Percentiles rank a stretch among this genome's conserved stretches.
Conservation (phyloP, 2,329 filamentous ascomycete species). For the Hymenoscyphus salicellus region DNA sequence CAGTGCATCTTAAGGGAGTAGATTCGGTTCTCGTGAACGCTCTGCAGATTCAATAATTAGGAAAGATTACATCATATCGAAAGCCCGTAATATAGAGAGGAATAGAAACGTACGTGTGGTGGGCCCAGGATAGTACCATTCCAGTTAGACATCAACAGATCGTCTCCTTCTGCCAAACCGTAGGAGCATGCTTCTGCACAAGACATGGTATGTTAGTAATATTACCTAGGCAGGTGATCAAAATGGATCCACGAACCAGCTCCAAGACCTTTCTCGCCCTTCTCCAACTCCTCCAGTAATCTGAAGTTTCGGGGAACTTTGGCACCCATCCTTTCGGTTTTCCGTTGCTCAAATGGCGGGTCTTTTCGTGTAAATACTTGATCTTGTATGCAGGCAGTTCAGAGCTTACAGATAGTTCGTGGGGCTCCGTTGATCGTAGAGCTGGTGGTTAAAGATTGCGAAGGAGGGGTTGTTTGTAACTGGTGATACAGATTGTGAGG, state of each 20-base stretch:
- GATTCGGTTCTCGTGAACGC: conserved; percentile 96
- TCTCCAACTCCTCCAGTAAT: conserved; percentile 94
- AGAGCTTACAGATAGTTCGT: neutral
- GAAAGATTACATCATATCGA: neutral
- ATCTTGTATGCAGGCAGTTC: neutral
- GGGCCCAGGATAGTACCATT: conserved; percentile 96
- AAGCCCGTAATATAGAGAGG: conserved; percentile 2
- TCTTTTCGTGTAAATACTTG: neutral
- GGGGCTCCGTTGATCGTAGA: neutral
- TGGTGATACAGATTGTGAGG: neutral
- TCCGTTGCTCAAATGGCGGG: neutral
- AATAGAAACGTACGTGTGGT: conserved; percentile 71
- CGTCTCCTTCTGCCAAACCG: conserved; percentile 88
- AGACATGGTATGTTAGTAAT: conserved; percentile 15
- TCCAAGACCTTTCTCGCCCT: conserved; percentile 95
- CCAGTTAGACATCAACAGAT: conserved; percentile 97
- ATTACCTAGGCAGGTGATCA: neutral
- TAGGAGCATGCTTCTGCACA: conserved; percentile 88
- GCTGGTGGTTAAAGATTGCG: neutral
- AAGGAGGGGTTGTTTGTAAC: neutral
- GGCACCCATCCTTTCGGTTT: conserved; percentile 42
- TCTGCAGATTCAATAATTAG: conserved; percentile 49
- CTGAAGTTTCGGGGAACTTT: conserved; percentile 95
- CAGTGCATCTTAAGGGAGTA: conserved; percentile 98
- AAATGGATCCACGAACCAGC: conserved; percentile 58